Conservation (phyloP, 164 flowering plant genomes). For the Dillenia turbinata region DNA sequence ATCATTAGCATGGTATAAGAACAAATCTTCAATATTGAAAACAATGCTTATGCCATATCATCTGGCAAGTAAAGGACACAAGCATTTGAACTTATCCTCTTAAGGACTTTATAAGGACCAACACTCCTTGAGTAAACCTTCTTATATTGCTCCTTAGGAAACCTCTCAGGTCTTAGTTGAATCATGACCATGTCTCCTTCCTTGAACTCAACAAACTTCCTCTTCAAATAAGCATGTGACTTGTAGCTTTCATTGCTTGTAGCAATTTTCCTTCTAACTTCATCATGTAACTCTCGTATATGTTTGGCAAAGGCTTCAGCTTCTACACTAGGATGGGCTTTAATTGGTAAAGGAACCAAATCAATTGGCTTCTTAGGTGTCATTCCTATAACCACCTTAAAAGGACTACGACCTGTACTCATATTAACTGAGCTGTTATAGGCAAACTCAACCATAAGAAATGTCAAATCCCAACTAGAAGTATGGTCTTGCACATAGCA, state of each 20-base stretch:
- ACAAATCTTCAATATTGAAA: constrained; percentile 3
- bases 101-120: background rate
- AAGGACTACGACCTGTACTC: background rate
- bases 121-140: constrained; percentile 6
- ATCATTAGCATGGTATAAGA: background rate
- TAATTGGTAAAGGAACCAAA: constrained; percentile 1
- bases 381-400: background rate
- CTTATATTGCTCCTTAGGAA: background rate
- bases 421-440: background rate
- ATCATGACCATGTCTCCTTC: constrained; percentile 8
- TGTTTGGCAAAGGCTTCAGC: background rate
- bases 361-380: constrained; percentile 1
- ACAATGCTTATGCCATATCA: constrained; percentile 1
- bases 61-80: constrained; percentile 6
- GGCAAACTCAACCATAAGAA: constrained; percentile 1
- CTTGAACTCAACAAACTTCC: background rate
- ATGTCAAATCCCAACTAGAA: background rate
- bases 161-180: background rate
- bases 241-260: background rate
- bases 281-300: too few species aligned
- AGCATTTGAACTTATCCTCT: background rate
- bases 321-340: background rate
- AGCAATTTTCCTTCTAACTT: background rate
- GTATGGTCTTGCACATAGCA: constrained; percentile 5
- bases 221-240: background rate